A percentile compares a stretch with the other conserved stretches of the same genome.
Evolutionary conservation across 2,329 filamentous ascomycete species (phyloP).

Genomic region (Pseudonectria buxi): DNA sequence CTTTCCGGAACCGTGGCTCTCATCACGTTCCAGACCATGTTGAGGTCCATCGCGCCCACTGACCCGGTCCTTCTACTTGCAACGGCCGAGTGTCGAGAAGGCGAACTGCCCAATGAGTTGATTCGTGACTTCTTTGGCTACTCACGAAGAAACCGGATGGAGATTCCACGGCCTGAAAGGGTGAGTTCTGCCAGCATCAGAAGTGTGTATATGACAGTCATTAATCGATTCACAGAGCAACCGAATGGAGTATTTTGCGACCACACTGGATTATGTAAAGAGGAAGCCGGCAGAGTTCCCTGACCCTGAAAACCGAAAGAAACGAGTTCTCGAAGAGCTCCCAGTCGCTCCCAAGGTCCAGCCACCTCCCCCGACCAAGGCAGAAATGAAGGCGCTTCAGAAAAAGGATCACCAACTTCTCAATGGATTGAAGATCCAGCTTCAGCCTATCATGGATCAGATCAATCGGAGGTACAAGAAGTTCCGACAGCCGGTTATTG

Average conservation of each 20-base stretch:
- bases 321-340: slow-evolving; percentile 70
- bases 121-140: slow-evolving; percentile 78
- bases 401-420: slow-evolving; percentile 77
- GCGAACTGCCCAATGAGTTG: slow-evolving; percentile 56
- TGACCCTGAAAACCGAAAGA: slow-evolving; percentile 78
- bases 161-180: slow-evolving; percentile 59
- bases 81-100: slow-evolving; percentile 65
- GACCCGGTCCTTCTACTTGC: slow-evolving; percentile 85
- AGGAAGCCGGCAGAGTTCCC: slow-evolving; percentile 82
- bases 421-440: slow-evolving; percentile 78
- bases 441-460: slow-evolving; percentile 96
- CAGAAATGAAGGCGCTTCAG: slow-evolving; percentile 72
- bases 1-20: slow-evolving; percentile 59
- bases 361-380: slow-evolving; percentile 63
- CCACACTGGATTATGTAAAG: slow-evolving; percentile 67
- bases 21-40: slow-evolving; percentile 74
- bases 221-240: slow-evolving; percentile 33
- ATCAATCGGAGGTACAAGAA: slow-evolving; percentile 85
- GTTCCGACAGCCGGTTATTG: slow-evolving; percentile 75
- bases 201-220: neutral
- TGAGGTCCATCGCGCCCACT: slow-evolving; percentile 78
- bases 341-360: slow-evolving; percentile 67
- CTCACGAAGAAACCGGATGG: slow-evolving; percentile 69
- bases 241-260: slow-evolving; percentile 74
- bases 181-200: slow-evolving; percentile 34